Evolutionary conservation across 352 stramenopile species (phyloP), one percentile per base, ranked within the genome.

Genomic region (Phytophthora pinifolia): DNA sequence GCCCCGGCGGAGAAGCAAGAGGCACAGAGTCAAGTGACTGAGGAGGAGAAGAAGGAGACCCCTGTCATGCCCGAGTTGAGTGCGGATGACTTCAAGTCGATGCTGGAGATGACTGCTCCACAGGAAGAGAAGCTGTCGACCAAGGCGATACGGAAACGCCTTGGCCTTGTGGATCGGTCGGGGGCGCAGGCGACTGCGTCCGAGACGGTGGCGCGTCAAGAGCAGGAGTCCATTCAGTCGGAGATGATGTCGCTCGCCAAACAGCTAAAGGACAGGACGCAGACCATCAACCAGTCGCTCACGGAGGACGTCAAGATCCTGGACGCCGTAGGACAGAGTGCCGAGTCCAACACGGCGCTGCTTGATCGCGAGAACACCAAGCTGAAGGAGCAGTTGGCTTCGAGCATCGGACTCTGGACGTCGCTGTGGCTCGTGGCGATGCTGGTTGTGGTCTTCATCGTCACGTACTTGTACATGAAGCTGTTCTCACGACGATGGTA

Each of bases 381-480:
- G 44, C 59, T 92, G 9, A 77, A 88, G 54, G 45, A 82, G 49
- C 79, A 92, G 37, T 34, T 88, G 35, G 78, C 76, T 8, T 86
- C 76, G 15, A 86, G 76, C 58, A 89, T 91, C 49, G 81, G 81
- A 14, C 52, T 91, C 34, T 89, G 76, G 81, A 91, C 78, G 27
- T 87, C 81, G 29, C 57, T 91, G 12, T 86, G 67, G 54, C 79
- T 91, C 25, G 67, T 91, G 37, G 70, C 71, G 18, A 80, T 68
- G 41, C 64, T 81, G 27, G 61, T 89, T 32, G 47, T 84, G 44
- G 67, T 86, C 20, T 92, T 89, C 36, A 55, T 89, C 29, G 52
- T 72, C 59, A 88, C 67, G 46, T 92, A 89, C 56, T 76, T 87
- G 15, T 92, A 88, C 69, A 88, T 92, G 62, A 89, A 89, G 61